These are phyloP conservation scores for Periconia sp. DNA, from an alignment of 2,329 filamentous ascomycete genomes.

Conservation along the genomic window DNA sequence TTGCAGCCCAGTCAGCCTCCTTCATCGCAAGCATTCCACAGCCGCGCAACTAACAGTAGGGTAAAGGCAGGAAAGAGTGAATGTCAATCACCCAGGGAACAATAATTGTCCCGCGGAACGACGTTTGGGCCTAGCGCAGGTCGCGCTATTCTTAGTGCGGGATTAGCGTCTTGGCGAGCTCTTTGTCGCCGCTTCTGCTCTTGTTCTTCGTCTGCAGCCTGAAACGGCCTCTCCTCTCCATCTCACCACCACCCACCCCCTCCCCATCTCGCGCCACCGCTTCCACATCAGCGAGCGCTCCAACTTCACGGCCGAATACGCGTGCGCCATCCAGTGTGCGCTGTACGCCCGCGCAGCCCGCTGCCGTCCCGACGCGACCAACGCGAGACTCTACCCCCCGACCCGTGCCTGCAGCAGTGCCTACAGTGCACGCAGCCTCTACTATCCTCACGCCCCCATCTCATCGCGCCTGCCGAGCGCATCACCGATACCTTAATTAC, in stretches of 20 bases:
- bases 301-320: conserved; percentile 23
- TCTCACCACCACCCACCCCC: conserved; percentile 28
- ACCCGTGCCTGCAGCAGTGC: conserved; percentile 5
- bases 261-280: conserved; percentile 35
- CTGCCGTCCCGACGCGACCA: conserved; percentile 25
- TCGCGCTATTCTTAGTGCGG: not conserved
- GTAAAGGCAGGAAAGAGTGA: no score
- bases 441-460: conserved; percentile 29
- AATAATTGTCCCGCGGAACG: no score
- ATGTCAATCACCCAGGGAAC: no score
- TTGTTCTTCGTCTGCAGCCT: conserved; percentile 9
- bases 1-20: not conserved
- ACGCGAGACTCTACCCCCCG: conserved; percentile 22
- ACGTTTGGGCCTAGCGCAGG: not conserved
- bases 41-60: not conserved
- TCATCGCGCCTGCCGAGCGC: conserved; percentile 37
- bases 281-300: conserved; percentile 39
- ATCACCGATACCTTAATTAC: conserved; percentile 18
- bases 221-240: conserved; percentile 6
- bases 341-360: conserved; percentile 25
- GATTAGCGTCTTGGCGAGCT: not conserved
- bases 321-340: conserved; percentile 29
- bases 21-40: not conserved
- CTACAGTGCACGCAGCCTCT: conserved; percentile 23
- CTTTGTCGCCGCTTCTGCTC: conserved; percentile 11